A percentile compares a stretch with the other conserved stretches of the same genome.
phyloP scores from a whole-genome alignment of 805 yeast species.

The Nakazawaea ambrosiae region DNA sequence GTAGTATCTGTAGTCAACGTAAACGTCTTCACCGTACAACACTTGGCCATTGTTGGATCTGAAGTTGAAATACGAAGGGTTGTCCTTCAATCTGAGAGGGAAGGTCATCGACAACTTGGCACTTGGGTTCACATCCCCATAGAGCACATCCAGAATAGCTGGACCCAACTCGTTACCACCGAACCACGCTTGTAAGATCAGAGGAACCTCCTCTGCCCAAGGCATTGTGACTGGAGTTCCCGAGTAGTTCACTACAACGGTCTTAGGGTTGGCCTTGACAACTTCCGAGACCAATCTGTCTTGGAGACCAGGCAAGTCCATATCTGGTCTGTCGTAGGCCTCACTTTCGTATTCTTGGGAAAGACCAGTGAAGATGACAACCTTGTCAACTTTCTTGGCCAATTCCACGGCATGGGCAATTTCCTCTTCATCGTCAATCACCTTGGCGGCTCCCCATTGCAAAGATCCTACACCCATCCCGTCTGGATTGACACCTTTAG shows the following conservation, averaged over 20 bases:
- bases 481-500: constrained; percentile 11
- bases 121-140: constrained; percentile 53
- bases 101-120: constrained; percentile 53
- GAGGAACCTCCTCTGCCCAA: constrained; percentile 36
- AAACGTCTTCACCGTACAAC: constrained; percentile 60
- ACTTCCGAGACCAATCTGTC: constrained; percentile 39
- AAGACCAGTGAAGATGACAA: constrained; percentile 43
- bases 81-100: constrained; percentile 45
- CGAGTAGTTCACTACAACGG: constrained; percentile 47
- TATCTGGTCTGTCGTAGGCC: constrained; percentile 44
- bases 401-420: constrained; percentile 36
- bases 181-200: constrained; percentile 48
- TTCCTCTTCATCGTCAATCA: constrained; percentile 23
- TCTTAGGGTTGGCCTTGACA: constrained; percentile 38
- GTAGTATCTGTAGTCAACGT: constrained; percentile 56
- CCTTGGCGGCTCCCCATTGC: constrained; percentile 24
- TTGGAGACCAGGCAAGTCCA: constrained; percentile 45
- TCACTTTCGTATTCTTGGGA: constrained; percentile 54
- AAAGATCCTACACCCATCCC: constrained; percentile 28
- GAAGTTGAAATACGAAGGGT: constrained; percentile 49
- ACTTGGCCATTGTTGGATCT: constrained; percentile 44
- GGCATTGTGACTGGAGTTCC: constrained; percentile 60
- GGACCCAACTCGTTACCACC: constrained; percentile 55
- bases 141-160: constrained; percentile 51
- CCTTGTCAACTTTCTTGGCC: constrained; percentile 48